Evolutionary conservation across 371 early-diverging fungal genomes (phyloP).

Genomic region (Rhizopus arrhizus): DNA sequence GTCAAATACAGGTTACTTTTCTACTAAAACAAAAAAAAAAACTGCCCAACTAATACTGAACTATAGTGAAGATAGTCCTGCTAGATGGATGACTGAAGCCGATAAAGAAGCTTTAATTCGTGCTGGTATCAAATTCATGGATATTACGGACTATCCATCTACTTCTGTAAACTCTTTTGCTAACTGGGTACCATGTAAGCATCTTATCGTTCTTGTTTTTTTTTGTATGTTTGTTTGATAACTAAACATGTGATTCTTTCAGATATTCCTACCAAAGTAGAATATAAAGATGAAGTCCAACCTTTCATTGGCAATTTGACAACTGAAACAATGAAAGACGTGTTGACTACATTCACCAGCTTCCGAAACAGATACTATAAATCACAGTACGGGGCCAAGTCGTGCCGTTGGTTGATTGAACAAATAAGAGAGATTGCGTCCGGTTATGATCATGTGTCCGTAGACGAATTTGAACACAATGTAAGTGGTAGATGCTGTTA

Average conservation of each 20-base stretch:
- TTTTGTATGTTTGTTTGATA: background rate
- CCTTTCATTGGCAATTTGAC: constrained; percentile 63
- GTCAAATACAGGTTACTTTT: constrained; percentile 33
- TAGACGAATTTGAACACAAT: constrained; percentile 73
- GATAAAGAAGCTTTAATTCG: constrained; percentile 72
- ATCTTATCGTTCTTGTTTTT: too few species aligned
- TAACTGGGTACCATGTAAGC: constrained; percentile 33
- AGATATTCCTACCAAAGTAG: constrained; percentile 50
- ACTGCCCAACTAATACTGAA: background rate
- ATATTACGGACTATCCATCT: constrained; percentile 77
- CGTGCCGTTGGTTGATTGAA: constrained; percentile 76
- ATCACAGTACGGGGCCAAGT: constrained; percentile 68
- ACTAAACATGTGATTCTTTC: background rate
- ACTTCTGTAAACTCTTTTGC: constrained; percentile 12
- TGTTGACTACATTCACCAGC: constrained; percentile 69
- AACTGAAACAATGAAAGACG: constrained; percentile 62
- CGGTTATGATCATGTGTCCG: constrained; percentile 62
- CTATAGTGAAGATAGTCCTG: constrained; percentile 45
- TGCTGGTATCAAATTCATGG: constrained; percentile 77
- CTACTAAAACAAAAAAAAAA: constrained; percentile 1
- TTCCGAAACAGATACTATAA: constrained; percentile 93
- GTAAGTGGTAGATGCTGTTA: constrained; percentile 22
- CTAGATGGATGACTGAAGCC: constrained; percentile 65
- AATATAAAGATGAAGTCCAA: constrained; percentile 57
- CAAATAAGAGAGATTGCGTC: constrained; percentile 59